phyloP scores from a whole-genome alignment of 1,139 yeast species.

The Martiniozyma asiatica region DNA sequence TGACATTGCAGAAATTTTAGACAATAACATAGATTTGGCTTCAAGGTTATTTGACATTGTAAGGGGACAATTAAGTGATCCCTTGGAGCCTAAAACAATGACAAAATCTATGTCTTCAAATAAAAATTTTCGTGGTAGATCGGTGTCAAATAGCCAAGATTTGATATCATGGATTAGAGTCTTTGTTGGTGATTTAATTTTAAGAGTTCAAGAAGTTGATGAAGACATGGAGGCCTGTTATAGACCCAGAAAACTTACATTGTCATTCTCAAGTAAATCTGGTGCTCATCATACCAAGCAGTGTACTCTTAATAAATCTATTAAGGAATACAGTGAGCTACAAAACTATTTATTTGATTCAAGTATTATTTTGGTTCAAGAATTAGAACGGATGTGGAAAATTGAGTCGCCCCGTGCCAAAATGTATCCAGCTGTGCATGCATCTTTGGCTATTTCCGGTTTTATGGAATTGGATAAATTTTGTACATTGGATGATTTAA shows the following conservation, averaged over 20 bases:
- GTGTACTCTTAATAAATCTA: conserved; percentile 27
- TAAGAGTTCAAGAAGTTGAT: conserved; percentile 61
- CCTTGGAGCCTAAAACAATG: conserved; percentile 45
- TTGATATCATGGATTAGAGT: conserved; percentile 73
- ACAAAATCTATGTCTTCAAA: conserved; percentile 83
- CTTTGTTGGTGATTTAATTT: conserved; percentile 66
- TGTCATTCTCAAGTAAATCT: conserved; percentile 24
- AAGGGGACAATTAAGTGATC: conserved; percentile 46
- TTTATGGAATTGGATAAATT: conserved; percentile 34
- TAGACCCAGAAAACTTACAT: conserved; percentile 42
- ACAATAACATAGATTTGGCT: conserved; percentile 36
- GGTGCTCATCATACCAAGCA: conserved; percentile 31
- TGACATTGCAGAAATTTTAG: conserved; percentile 24
- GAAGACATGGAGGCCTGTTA: conserved; percentile 42
- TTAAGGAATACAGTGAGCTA: conserved; percentile 30
- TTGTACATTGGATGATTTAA: conserved; percentile 40
- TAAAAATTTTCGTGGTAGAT: conserved; percentile 58
- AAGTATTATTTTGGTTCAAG: conserved; percentile 28
- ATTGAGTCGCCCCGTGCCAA: conserved; percentile 15
- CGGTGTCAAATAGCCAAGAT: conserved; percentile 44
- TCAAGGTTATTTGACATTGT: conserved; percentile 44
- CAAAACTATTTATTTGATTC: conserved; percentile 27
- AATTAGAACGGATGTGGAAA: conserved; percentile 25
- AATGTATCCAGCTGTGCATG: conserved; percentile 38
- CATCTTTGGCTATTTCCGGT: conserved; percentile 41